phyloP scores from a whole-genome alignment of 2,329 filamentous ascomycete species.

The Penicillium sp. region DNA sequence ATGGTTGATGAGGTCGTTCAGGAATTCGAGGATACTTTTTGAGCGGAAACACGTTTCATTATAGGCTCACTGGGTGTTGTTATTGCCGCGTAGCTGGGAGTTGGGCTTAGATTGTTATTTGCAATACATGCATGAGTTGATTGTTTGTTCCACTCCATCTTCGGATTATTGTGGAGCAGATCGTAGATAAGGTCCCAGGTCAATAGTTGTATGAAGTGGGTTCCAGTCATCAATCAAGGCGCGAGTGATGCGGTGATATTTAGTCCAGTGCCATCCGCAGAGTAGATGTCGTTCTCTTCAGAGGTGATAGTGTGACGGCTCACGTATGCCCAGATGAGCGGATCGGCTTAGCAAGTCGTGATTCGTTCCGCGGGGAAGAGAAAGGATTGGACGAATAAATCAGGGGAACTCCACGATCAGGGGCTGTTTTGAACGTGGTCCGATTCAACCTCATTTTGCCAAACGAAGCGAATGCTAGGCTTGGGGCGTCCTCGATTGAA shows the following conservation, averaged over 20 bases:
- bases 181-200: not conserved
- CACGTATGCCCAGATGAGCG: slow-evolving; percentile 1
- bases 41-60: not conserved
- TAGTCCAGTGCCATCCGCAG: too few species aligned
- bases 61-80: not conserved
- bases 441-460: slow-evolving; percentile 3
- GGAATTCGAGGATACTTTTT: slow-evolving; percentile 5
- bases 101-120: not conserved
- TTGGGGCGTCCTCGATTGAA: slow-evolving; percentile 58
- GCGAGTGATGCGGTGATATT: too few species aligned
- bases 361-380: slow-evolving; percentile 15
- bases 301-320: not conserved
- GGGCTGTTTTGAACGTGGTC: not conserved
- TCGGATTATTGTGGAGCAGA: not conserved
- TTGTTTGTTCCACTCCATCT: not conserved
- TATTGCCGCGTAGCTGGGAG: not conserved
- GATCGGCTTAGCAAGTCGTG: slow-evolving; percentile 13
- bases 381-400: slow-evolving; percentile 24
- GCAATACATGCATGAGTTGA: not conserved
- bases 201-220: not conserved
- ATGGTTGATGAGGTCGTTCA: slow-evolving; percentile 2
- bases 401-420: slow-evolving; percentile 23
- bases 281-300: too few species aligned
- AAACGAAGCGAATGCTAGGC: slow-evolving; percentile 55
- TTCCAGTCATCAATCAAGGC: not conserved